Evolutionary conservation across 2,329 filamentous ascomycete genomes (phyloP).

Genomic region (Calonectria montana): DNA sequence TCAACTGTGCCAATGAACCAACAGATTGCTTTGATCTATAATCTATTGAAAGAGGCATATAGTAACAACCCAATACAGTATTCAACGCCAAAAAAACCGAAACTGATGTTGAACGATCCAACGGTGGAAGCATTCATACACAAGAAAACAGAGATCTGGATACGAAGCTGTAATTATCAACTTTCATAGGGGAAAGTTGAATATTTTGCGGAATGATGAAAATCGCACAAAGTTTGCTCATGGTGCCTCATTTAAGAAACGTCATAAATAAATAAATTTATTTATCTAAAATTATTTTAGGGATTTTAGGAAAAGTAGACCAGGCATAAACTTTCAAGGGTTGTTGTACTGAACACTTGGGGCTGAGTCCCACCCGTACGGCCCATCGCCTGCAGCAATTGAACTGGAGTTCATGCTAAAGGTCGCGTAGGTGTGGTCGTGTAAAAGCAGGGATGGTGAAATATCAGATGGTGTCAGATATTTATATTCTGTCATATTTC

Average conservation of each 20-base stretch:
- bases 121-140: conserved; percentile 5
- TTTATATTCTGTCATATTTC: not conserved
- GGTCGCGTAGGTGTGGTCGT: not conserved
- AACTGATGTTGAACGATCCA: conserved; percentile 25
- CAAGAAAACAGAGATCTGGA: conserved; percentile 10
- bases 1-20: no score
- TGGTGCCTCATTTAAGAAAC: not conserved
- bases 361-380: not conserved
- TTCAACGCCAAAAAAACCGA: conserved; percentile 34
- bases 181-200: not conserved
- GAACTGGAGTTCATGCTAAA: no score
- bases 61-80: conserved; percentile 24
- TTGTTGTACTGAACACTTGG: no score
- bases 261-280: no score
- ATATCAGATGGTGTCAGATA: not conserved
- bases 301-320: no score
- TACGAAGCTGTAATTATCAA: not conserved
- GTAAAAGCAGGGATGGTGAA: not conserved
- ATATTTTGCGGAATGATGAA: not conserved
- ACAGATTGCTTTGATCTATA: not conserved
- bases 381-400: no score
- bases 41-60: not conserved
- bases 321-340: no score
- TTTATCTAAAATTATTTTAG: no score
- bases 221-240: not conserved